Base-by-base conservation (phyloP, 2,329 filamentous ascomycete genomes). In the Corniculantispora saksenae region DNA sequence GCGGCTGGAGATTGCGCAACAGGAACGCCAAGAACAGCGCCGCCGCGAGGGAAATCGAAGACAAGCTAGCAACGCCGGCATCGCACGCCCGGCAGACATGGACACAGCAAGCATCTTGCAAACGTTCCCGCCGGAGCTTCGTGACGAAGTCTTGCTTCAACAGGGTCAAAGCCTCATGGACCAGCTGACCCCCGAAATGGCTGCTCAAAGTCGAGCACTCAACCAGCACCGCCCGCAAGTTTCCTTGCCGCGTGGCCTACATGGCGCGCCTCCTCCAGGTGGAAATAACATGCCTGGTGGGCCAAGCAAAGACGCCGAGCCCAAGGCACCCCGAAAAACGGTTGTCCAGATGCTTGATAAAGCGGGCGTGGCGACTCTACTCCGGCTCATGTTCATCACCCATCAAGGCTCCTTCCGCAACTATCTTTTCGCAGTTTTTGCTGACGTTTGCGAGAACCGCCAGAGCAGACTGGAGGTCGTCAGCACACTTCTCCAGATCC, bases 321-420 rank as follows among this genome's bases (percentile, higher is more conserved):
- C 84, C 75, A 94, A 93, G 79, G 79, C 83, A 45, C 90, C 91
- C 72, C 89, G 92, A 65, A 91, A 91, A 67, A 89, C 92, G 25
- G 91, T 96, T 65, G 91, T 97, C 27, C 95, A 99, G 75, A 97
- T 99, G 91, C 86, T 99, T 35, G 95, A 99, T 77, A 97, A 97
- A 79, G 86, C 94, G 55, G 95, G 96, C 29, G 90, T 99, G 69
- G 95, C 96, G 29, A 98, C 95, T n/a, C 82, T 99, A 40, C 84
- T 99, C 51, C 92, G 96, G n/a, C 85, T 99, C 12, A 97, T 99
- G 94, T 99, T 99, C 76, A 93, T 98, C 71, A 91, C 92, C 56
- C 92, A 97, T 69, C 92, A 94, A 69, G 92, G 92, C 25, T 95
- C 92, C 67, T 90, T 95, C 57, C 92, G 93, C 69, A 88, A 85